Evolutionary conservation across 2,329 filamentous ascomycete species (phyloP).

Genomic region (Geosmithia morbida): DNA sequence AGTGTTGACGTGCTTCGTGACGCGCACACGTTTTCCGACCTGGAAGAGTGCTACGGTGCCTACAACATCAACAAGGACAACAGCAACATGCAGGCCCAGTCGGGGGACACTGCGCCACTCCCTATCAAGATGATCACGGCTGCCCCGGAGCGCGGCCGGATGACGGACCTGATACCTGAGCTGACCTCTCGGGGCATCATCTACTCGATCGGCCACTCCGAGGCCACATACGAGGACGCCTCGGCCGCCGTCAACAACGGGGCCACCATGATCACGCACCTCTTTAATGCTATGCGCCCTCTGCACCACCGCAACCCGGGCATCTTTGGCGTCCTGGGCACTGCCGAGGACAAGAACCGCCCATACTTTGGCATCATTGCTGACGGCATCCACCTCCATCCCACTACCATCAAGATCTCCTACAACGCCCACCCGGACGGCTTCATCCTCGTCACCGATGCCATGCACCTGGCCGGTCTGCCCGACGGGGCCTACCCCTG

Average conservation of each 20-base stretch:
- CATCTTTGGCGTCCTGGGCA: slow-evolving; percentile 73
- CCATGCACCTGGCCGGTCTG: slow-evolving; percentile 75
- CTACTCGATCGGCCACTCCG: slow-evolving; percentile 74
- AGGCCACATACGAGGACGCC: slow-evolving; percentile 75
- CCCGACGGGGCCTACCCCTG: slow-evolving; percentile 76
- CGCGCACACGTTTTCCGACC: slow-evolving; percentile 47
- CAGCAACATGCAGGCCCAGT: too few species aligned
- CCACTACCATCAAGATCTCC: slow-evolving; percentile 77
- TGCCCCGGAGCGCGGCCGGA: slow-evolving; percentile 65
- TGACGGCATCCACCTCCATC: slow-evolving; percentile 82
- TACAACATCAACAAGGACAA: slow-evolving; percentile 51
- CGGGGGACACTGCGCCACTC: slow-evolving; percentile 16
- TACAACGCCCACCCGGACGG: slow-evolving; percentile 76
- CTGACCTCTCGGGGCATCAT: slow-evolving; percentile 53
- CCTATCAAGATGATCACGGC: slow-evolving; percentile 71
- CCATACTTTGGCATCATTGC: slow-evolving; percentile 84
- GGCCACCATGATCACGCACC: slow-evolving; percentile 79
- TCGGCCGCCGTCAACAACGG: slow-evolving; percentile 57
- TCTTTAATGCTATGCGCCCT: slow-evolving; percentile 89
- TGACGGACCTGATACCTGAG: slow-evolving; percentile 53
- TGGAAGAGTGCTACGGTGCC: slow-evolving; percentile 58
- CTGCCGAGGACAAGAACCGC: slow-evolving; percentile 38
- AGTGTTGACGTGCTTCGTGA: slow-evolving; percentile 56
- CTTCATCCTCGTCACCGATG: slow-evolving; percentile 81
- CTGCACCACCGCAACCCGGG: slow-evolving; percentile 85